These are phyloP conservation scores for Austropuccinia psidii DNA, from an alignment of 1,284 basidiomycete genomes.

Conservation along the genomic window DNA sequence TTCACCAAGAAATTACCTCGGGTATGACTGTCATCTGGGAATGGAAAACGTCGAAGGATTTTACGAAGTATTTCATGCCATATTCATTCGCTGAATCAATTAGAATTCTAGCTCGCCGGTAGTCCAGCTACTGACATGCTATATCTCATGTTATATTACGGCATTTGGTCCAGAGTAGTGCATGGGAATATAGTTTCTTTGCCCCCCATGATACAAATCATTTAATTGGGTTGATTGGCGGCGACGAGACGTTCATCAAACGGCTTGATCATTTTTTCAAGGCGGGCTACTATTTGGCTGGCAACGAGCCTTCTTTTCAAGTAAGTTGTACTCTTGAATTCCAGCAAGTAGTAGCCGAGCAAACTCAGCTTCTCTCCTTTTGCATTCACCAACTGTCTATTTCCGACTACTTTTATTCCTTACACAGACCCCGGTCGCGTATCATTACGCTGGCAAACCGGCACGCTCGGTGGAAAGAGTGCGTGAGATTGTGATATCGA, in stretches of 20 bases:
- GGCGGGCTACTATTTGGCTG: conserved; percentile 51
- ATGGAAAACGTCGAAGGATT: not conserved
- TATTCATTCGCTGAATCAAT: too few species aligned
- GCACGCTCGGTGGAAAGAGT: conserved; percentile 55
- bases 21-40: not conserved
- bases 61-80: not conserved
- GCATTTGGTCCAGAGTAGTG: not conserved
- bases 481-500: conserved; percentile 51
- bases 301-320: not conserved
- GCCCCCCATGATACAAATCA: conserved; percentile 58
- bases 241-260: conserved; percentile 55
- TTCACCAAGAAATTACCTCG: not conserved
- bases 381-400: too few species aligned
- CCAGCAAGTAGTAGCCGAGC: too few species aligned
- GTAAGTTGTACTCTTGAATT: too few species aligned
- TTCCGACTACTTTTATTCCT: too few species aligned
- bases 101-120: too few species aligned
- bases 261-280: conserved; percentile 57
- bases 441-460: not conserved
- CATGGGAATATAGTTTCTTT: conserved; percentile 55
- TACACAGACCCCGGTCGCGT: not conserved
- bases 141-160: too few species aligned
- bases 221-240: conserved; percentile 56
- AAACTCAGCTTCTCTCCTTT: too few species aligned
- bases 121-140: too few species aligned